phyloP scores from a whole-genome alignment of 495 filamentous ascomycete genomes.

The Lasiosphaeria ovina region DNA sequence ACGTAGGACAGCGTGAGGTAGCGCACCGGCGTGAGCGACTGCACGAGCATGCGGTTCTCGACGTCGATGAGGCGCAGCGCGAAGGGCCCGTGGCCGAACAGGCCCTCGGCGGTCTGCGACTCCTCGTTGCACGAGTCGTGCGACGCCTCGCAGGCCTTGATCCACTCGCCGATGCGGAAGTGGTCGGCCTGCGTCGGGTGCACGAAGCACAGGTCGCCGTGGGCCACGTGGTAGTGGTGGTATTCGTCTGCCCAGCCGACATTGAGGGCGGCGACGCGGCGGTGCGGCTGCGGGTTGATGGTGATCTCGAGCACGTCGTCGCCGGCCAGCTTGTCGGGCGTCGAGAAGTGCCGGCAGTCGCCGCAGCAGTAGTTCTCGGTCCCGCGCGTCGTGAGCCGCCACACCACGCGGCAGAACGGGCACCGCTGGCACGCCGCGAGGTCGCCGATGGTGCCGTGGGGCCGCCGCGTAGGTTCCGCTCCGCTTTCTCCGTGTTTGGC shows the following conservation, averaged over 20 bases:
- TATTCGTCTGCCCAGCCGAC: background rate
- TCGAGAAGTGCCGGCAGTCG: background rate
- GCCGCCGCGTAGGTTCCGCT: background rate
- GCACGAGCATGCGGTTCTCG: background rate
- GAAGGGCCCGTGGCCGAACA: background rate
- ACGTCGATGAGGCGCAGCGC: constrained; percentile 4
- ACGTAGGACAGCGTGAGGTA: constrained; percentile 2
- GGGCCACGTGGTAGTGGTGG: background rate
- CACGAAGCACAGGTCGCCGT: background rate
- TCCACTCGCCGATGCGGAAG: constrained; percentile 3
- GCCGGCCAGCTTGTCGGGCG: too few relatives aligned
- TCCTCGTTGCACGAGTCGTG: constrained; percentile 1
- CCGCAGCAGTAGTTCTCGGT: background rate
- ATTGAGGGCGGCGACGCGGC: background rate
- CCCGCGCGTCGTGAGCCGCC: background rate
- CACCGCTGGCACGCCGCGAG: background rate
- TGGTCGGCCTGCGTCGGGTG: constrained; percentile 1
- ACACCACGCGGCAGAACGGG: background rate
- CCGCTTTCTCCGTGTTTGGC: background rate
- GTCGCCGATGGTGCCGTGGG: background rate
- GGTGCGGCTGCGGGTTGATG: background rate
- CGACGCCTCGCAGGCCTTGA: background rate
- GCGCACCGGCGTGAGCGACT: background rate
- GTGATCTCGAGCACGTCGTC: background rate
- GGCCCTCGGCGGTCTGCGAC: background rate